Evolutionary conservation across 2,329 filamentous ascomycete species (phyloP).

Genomic region (Diaporthe velutina): DNA sequence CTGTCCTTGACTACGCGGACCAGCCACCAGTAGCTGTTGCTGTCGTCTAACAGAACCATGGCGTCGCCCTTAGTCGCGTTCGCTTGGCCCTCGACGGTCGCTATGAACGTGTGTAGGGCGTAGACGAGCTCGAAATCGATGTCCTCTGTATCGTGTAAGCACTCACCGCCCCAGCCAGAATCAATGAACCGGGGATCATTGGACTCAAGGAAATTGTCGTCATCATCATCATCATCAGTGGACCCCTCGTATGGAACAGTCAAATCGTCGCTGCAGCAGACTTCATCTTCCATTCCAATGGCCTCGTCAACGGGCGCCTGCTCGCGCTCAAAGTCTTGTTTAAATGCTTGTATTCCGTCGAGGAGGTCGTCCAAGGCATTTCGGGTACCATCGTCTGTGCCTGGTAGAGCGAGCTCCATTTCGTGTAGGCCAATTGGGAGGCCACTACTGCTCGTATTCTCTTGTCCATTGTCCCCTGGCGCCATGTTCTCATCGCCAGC

Average conservation of each 20-base stretch:
- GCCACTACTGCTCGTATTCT: not conserved
- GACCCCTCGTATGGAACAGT: constrained; percentile 61
- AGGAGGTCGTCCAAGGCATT: constrained; percentile 31
- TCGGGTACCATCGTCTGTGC: not conserved
- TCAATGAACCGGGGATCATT: constrained; percentile 75
- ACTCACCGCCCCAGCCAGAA: constrained; percentile 80
- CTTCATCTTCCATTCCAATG: constrained; percentile 39
- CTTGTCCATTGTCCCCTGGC: not conserved
- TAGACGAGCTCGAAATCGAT: constrained; percentile 99
- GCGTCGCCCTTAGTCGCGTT: constrained; percentile 99
- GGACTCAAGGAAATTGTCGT: constrained; percentile 64
- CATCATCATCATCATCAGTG: constrained; percentile 71
- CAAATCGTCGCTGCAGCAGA: constrained; percentile 50
- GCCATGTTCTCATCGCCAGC: constrained; percentile 38
- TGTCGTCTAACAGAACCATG: constrained; percentile 98
- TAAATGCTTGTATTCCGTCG: constrained; percentile 20
- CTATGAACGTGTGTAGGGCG: constrained; percentile 96
- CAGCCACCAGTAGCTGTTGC: constrained; percentile 99
- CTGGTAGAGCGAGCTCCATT: not conserved
- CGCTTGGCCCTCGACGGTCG: constrained; percentile 96
- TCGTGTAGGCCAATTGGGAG: not conserved
- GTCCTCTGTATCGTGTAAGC: constrained; percentile 96
- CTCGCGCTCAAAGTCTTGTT: constrained; percentile 21
- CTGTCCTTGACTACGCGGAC: constrained; percentile 97
- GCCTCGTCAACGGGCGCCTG: constrained; percentile 42